Evolutionary conservation across 2,329 filamentous ascomycete species (phyloP), one percentile per base, ranked within the genome.

Genomic region (Fusarium praegraminearum): DNA sequence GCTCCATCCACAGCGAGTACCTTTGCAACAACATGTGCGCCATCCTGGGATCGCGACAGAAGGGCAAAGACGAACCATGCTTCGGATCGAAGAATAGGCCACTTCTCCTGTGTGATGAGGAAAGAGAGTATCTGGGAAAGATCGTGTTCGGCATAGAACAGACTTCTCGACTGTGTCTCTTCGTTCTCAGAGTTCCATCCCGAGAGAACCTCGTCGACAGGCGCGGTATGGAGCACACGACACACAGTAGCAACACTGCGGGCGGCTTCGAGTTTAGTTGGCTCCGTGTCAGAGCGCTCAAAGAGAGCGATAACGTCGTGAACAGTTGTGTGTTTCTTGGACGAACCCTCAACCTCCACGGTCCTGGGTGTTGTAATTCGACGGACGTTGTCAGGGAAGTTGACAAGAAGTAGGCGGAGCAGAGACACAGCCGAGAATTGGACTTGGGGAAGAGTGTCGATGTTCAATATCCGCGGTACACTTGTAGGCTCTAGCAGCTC

Each of bases 51-150:
- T 30, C 87, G 82, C 41, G 84, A 83, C 83, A 90, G 86, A 35
- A 90, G 82, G 4, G 89, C 89, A 53, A 89, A 82, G 8, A 89
- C 83, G 66, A 90, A 90, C 84, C 88, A 87, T 4, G 85, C 83
- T 73, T 91, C 89, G 40, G 87, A 88, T 20, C 86, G 82, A 4
- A 91, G 79, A 3, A 85, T 81, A 0, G 87, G 86, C 82, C 87
- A 90, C 67, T 87, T 89, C 5, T 77, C 78, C 72, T 90, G 88
- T 3, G 80, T 83, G 26, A 89, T 79, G 28, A 90, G 82, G 69
- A 84, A 87, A 2, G 81, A 74, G 9, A 91, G 79, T 0, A 83
- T 78, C 10, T 78, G 73, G 16, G 77, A 71, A 15, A 88, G 75
- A 22, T 79, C 65, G 72, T 88, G 84, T 26, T 75, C 75, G 2